These are phyloP conservation scores for Danielia oregonensis DNA, from an alignment of 805 yeast species.

Conservation along the genomic window DNA sequence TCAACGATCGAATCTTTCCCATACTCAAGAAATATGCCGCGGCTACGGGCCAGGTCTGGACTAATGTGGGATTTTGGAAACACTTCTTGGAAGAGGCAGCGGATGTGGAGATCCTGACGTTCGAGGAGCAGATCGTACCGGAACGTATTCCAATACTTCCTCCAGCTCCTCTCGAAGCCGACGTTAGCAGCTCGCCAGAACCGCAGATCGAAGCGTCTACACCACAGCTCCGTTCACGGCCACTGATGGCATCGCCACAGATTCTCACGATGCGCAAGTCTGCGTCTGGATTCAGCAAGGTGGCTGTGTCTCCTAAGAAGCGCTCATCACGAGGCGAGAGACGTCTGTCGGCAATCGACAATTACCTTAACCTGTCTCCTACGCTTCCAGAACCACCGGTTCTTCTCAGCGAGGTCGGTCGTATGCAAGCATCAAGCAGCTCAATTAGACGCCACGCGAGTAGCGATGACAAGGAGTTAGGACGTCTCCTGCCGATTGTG, in stretches of 20 bases:
- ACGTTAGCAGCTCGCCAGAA: conserved; percentile 5
- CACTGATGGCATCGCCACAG: conserved; percentile 7
- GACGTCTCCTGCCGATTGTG: conserved; percentile 15
- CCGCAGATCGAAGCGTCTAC: conserved; percentile 23
- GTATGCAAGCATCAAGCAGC: conserved; percentile 11
- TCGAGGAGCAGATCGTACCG: conserved; percentile 37
- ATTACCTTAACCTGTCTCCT: conserved; percentile 39
- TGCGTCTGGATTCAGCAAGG: neutral
- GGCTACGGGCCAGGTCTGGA: conserved; percentile 59
- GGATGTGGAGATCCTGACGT: conserved; percentile 54
- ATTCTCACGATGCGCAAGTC: conserved; percentile 1
- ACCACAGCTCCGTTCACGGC: conserved; percentile 21
- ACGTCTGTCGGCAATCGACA: conserved; percentile 30
- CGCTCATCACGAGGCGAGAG: conserved; percentile 7
- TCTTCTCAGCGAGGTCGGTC: conserved; percentile 33
- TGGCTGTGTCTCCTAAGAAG: conserved; percentile 23
- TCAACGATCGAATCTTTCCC: conserved; percentile 68
- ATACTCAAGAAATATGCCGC: conserved; percentile 56
- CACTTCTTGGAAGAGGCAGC: conserved; percentile 74
- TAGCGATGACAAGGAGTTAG: conserved; percentile 8
- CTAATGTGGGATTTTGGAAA: conserved; percentile 70
- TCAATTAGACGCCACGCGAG: conserved; percentile 4
- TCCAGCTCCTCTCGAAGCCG: conserved; percentile 2
- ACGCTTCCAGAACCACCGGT: conserved; percentile 43
- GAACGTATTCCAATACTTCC: neutral